Evolutionary conservation across 805 yeast species (phyloP).

Genomic region (Cyberlindnera suaveolens): DNA sequence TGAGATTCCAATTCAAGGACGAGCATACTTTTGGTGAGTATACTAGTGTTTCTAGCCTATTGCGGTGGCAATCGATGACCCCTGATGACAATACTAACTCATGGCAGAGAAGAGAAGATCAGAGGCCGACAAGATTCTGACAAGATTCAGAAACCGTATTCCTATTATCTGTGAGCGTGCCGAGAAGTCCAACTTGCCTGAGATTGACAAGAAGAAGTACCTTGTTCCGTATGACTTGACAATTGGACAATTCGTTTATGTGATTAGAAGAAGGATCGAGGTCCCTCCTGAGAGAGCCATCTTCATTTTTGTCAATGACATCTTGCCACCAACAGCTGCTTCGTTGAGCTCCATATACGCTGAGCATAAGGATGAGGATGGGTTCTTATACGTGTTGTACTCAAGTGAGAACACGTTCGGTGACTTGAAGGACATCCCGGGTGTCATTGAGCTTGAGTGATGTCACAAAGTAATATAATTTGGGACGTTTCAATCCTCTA

Average conservation of each 20-base stretch:
- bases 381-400: conserved; percentile 90
- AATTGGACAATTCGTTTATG: conserved; percentile 97
- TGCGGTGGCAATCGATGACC: not conserved
- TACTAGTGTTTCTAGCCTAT: not conserved
- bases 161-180: conserved; percentile 97
- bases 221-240: conserved; percentile 94
- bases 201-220: conserved; percentile 95
- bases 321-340: conserved; percentile 97
- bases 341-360: conserved; percentile 91
- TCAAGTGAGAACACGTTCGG: conserved; percentile 99
- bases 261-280: conserved; percentile 91
- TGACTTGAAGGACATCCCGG: conserved; percentile 4
- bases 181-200: conserved; percentile 92
- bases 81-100: conserved; percentile 1
- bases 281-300: conserved; percentile 97
- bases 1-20: conserved; percentile 93
- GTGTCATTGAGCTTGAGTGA: conserved; percentile 1
- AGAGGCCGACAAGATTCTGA: conserved; percentile 85
- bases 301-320: conserved; percentile 93
- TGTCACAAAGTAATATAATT: not conserved
- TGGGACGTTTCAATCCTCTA: not conserved
- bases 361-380: conserved; percentile 97
- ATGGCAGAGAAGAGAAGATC: conserved; percentile 79
- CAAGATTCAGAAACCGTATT: conserved; percentile 84
- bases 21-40: conserved; percentile 88